Evolutionary conservation across 1,139 yeast genomes (phyloP).

Genomic region (Zygosaccharomyces pseudobailii): DNA sequence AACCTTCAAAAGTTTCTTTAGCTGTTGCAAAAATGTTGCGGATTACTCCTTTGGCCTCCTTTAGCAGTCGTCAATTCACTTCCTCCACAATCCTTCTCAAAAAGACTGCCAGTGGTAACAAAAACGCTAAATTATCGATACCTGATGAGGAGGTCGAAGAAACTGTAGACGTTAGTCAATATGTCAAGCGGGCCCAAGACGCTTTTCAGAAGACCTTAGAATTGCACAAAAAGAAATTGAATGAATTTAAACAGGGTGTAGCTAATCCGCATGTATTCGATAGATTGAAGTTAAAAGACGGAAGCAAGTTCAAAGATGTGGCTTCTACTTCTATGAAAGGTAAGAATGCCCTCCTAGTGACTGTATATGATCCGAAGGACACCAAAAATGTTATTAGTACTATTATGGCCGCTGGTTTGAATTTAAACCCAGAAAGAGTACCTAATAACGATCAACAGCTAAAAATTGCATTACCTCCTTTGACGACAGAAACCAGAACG

Average conservation of each 20-base stretch:
- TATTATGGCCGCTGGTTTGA: conserved; percentile 61
- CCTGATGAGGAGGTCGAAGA: conserved; percentile 27
- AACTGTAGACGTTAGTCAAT: conserved; percentile 35
- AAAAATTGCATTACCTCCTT: conserved; percentile 70
- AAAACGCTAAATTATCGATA: conserved; percentile 9
- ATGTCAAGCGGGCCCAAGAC: conserved; percentile 41
- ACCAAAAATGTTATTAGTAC: conserved; percentile 65
- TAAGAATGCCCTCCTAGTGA: conserved; percentile 58
- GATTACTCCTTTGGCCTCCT: too few relatives aligned
- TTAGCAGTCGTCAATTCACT: conserved; percentile 3
- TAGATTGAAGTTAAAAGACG: conserved; percentile 46
- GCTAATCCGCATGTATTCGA: conserved; percentile 66
- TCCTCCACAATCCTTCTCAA: conserved; percentile 5
- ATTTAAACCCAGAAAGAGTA: conserved; percentile 75
- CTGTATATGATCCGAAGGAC: conserved; percentile 78
- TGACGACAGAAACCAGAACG: conserved; percentile 63
- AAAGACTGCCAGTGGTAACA: conserved; percentile 12
- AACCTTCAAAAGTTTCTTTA: neutral
- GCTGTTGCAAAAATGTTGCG: neutral
- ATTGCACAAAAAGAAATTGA: conserved; percentile 50
- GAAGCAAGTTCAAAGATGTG: conserved; percentile 51
- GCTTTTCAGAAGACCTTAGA: conserved; percentile 49
- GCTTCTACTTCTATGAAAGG: conserved; percentile 80
- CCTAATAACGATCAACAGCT: conserved; percentile 67
- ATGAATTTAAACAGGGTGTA: conserved; percentile 62